These are phyloP conservation scores for Nothophytophthora sp. DNA, from an alignment of 352 stramenopile species.

Conservation along the genomic window DNA sequence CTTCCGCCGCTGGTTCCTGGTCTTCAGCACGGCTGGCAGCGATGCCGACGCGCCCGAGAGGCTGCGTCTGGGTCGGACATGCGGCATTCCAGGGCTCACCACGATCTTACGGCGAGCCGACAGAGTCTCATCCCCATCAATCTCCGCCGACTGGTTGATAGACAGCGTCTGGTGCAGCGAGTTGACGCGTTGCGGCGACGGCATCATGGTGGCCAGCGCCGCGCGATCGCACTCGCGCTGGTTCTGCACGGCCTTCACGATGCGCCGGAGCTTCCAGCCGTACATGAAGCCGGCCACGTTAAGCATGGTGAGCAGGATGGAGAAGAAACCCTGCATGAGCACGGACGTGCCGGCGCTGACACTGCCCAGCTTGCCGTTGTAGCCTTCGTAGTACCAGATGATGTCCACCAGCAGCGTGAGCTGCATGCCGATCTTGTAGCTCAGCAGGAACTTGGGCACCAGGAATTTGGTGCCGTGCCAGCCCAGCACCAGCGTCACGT, in stretches of 20 bases:
- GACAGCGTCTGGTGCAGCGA: slow-evolving; percentile 65
- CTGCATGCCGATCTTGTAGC: slow-evolving; percentile 92
- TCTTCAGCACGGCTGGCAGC: slow-evolving; percentile 25
- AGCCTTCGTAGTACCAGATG: slow-evolving; percentile 86
- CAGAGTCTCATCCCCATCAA: slow-evolving; percentile 39
- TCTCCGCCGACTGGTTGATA: slow-evolving; percentile 50
- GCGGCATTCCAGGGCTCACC: slow-evolving; percentile 30
- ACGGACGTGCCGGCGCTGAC: slow-evolving; percentile 79
- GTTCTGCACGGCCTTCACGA: slow-evolving; percentile 85
- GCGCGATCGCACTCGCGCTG: slow-evolving; percentile 81
- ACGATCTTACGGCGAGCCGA: slow-evolving; percentile 45
- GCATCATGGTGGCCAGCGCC: slow-evolving; percentile 78
- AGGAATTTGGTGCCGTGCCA: slow-evolving; percentile 91
- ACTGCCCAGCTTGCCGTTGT: slow-evolving; percentile 84
- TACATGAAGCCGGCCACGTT: slow-evolving; percentile 83
- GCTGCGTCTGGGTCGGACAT: slow-evolving; percentile 16
- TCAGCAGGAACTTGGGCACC: slow-evolving; percentile 80
- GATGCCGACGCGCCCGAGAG: slow-evolving; percentile 21
- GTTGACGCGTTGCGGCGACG: slow-evolving; percentile 39
- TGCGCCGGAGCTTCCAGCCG: slow-evolving; percentile 86
- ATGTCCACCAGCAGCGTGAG: slow-evolving; percentile 82
- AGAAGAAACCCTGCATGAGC: slow-evolving; percentile 89
- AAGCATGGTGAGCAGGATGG: slow-evolving; percentile 73
- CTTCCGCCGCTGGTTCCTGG: slow-evolving; percentile 25
- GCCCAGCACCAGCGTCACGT: slow-evolving; percentile 83